phyloP scores from a whole-genome alignment of 768 basidiomycete genomes.

The Suillus brevipes region DNA sequence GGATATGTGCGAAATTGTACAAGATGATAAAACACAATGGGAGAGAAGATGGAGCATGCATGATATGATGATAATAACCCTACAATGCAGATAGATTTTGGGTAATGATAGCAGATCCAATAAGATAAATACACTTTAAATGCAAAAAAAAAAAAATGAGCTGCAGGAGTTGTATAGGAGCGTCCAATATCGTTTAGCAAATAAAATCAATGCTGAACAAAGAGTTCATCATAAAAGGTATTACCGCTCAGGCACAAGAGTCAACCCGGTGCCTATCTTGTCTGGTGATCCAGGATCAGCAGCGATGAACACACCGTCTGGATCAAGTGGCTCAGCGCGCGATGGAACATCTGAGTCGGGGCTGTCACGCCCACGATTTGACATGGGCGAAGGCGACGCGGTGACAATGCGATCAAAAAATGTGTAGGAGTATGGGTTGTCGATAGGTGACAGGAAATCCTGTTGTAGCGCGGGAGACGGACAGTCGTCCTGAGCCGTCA shows the following conservation, averaged over 20 bases:
- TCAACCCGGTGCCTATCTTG: slow-evolving; percentile 40
- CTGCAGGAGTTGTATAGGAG: background rate
- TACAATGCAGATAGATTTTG: slow-evolving; percentile 4
- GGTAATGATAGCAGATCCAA: slow-evolving; percentile 4
- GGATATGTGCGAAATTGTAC: slow-evolving; percentile 3
- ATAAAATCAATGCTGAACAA: background rate
- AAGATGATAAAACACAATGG: slow-evolving; percentile 2
- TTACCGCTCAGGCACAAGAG: slow-evolving; percentile 49
- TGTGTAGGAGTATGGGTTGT: slow-evolving; percentile 34
- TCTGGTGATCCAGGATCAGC: slow-evolving; percentile 43
- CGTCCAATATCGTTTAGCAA: slow-evolving; percentile 1
- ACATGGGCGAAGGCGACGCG: slow-evolving; percentile 38
- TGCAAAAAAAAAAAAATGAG: background rate
- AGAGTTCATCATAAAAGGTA: background rate
- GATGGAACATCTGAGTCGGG: slow-evolving; percentile 17
- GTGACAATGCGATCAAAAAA: slow-evolving; percentile 43
- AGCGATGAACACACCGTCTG: slow-evolving; percentile 42
- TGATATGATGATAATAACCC: background rate
- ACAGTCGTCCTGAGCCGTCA: slow-evolving; percentile 6
- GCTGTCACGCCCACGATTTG: slow-evolving; percentile 30
- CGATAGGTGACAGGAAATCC: slow-evolving; percentile 17
- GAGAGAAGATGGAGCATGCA: background rate
- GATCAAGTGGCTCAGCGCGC: slow-evolving; percentile 34
- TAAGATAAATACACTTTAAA: slow-evolving; percentile 4
- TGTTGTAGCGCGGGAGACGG: slow-evolving; percentile 27